These are phyloP conservation scores for Epipyxis sp. DNA, from an alignment of 108 stramenopile genomes.

Conservation along the genomic window DNA sequence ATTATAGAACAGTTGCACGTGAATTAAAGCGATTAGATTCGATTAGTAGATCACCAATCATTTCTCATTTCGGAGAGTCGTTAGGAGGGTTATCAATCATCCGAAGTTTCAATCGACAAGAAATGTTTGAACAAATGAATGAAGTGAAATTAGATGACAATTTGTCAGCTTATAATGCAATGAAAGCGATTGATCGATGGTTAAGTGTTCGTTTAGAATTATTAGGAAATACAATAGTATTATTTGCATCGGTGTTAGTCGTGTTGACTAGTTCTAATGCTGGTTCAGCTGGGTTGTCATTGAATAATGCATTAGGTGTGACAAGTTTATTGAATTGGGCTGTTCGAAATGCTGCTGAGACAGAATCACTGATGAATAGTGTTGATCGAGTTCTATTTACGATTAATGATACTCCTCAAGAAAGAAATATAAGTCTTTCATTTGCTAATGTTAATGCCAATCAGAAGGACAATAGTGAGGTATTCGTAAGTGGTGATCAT, in stretches of 20 bases:
- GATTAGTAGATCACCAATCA: slow-evolving; percentile 48
- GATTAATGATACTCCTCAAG: not conserved
- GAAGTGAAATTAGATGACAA: slow-evolving; percentile 45
- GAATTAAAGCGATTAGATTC: slow-evolving; percentile 53
- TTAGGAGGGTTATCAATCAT: slow-evolving; percentile 47
- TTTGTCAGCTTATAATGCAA: slow-evolving; percentile 37
- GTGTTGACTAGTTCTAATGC: slow-evolving; percentile 31
- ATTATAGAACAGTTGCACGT: slow-evolving; percentile 48
- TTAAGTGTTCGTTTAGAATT: slow-evolving; percentile 45
- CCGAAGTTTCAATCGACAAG: slow-evolving; percentile 42
- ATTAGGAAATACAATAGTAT: slow-evolving; percentile 46
- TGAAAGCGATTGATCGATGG: slow-evolving; percentile 52
- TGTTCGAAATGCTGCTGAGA: slow-evolving; percentile 48
- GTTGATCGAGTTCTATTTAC: slow-evolving; percentile 42
- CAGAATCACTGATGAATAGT: slow-evolving; percentile 52
- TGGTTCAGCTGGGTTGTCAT: slow-evolving; percentile 43
- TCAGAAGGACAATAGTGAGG: too few species aligned
- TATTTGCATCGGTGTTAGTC: slow-evolving; percentile 39
- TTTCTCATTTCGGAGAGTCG: slow-evolving; percentile 52
- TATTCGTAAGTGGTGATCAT: too few species aligned
- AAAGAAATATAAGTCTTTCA: too few species aligned
- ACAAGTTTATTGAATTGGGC: slow-evolving; percentile 52
- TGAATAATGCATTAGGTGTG: slow-evolving; percentile 48
- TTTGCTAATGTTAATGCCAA: too few species aligned
- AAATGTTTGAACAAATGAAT: slow-evolving; percentile 38